Base-by-base conservation (phyloP, 305 asterid species). In the Fraxinus nigra region DNA sequence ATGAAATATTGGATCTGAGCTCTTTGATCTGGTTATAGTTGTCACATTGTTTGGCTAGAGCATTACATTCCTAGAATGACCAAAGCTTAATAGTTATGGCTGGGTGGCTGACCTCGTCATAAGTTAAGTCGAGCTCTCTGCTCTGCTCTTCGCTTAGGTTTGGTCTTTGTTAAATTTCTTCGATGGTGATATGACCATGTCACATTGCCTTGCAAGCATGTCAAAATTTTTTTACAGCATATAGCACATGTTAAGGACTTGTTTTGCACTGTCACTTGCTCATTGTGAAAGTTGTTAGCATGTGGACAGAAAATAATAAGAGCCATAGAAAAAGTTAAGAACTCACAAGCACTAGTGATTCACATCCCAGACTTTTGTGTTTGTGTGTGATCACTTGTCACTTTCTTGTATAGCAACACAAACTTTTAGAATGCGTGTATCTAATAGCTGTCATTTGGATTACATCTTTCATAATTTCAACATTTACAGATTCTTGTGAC, bases 371-470 rank as follows among this genome's bases (percentile, higher is more conserved):
- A 24, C 35, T 24, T 26, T 26, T 26, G 73, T 28, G 73, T 10
- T 26, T 65, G 73, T 28, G 32, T 65, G 35, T 65, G 73, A 26
- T 65, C 73, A 65, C 28, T 13, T 48, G 40, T 76, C 79, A 76
- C 20, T 76, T 76, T 76, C 24, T 48, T 76, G 79, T 76, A 18
- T 46, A 9, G 79, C 69, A 46, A 13, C 69, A 14, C 40, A 28
- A 26, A 46, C 43, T 76, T 28, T 37, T 38, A 16, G 24, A 74
- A 28, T 16, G 26, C 37, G 48, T 40, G 8, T 10, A 72, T 54
- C 70, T 7, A n/a, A 72, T 73, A 80, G 79, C 83, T 74, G 79
- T 80, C 79, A 20, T 13, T 56, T 80, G 83, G 83, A 72, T 72
- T 51, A 30, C 70, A 22, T 26, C 28, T 14, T 34, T 63, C 34